Conservation (phyloP, 2,329 filamentous ascomycete species). For the Colletotrichum tamarilloi region DNA sequence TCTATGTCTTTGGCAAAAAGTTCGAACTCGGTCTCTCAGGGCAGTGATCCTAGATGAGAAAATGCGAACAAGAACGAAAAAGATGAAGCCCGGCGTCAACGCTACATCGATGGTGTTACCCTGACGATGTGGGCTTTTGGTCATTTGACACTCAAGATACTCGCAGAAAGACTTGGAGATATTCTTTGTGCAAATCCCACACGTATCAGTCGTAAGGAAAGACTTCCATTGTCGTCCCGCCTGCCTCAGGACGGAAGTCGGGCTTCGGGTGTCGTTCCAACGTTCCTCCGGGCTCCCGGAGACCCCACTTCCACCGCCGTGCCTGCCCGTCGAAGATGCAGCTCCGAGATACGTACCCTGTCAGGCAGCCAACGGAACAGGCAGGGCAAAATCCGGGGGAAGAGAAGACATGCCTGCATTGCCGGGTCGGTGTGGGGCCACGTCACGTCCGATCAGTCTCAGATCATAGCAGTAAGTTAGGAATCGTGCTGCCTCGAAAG, state of each 20-base stretch:
- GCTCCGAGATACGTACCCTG: background rate
- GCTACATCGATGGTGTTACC: background rate
- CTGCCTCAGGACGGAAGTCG: background rate
- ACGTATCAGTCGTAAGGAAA: background rate
- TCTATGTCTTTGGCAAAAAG: background rate
- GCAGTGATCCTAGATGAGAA: background rate
- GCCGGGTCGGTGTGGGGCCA: background rate
- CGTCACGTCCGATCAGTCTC: background rate
- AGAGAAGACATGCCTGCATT: background rate
- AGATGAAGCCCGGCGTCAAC: background rate
- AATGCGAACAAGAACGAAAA: background rate
- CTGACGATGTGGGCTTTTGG: background rate
- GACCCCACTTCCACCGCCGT: background rate
- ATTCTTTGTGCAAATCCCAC: background rate
- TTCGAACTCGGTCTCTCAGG: background rate
- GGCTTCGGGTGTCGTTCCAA: background rate
- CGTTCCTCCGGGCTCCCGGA: background rate
- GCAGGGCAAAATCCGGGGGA: background rate
- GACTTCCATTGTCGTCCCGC: no score
- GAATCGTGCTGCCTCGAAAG: background rate
- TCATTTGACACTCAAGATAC: fast-evolving
- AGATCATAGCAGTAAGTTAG: background rate
- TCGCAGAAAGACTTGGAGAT: background rate
- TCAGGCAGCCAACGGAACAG: background rate
- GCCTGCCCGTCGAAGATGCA: background rate